Percentiles rank a stretch among this genome's conserved stretches.
Conservation (phyloP, 2,329 filamentous ascomycete species). For the Dactylellina parvicollis region DNA sequence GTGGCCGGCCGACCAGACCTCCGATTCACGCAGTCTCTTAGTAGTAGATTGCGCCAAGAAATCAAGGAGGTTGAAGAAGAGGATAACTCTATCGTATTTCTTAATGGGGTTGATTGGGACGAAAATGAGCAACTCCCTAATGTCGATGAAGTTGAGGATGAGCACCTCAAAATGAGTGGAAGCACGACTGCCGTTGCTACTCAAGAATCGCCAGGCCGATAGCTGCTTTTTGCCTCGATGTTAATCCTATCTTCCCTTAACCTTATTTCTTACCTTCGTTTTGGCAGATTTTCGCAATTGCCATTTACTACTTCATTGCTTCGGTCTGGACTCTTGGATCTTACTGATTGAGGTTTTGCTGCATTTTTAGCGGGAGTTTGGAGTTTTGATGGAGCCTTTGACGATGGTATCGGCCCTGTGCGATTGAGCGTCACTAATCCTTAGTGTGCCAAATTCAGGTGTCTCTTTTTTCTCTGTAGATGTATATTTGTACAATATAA, state of each 20-base stretch:
- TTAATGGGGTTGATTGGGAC: conserved; percentile 41
- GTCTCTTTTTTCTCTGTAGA: too few species aligned
- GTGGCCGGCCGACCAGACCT: conserved; percentile 20
- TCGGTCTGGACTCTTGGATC: background rate
- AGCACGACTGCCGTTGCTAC: conserved; percentile 47
- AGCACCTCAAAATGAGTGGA: conserved; percentile 39
- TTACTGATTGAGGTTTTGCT: background rate
- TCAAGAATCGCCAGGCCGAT: conserved; percentile 36
- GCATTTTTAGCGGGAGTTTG: background rate
- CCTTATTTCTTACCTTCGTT: background rate
- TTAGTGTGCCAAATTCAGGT: too few species aligned
- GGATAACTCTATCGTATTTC: conserved; percentile 27
- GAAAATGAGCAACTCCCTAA: conserved; percentile 45
- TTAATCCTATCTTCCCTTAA: background rate
- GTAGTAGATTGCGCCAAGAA: conserved; percentile 38
- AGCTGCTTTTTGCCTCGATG: background rate
- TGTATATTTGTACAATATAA: too few species aligned
- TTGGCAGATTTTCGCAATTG: background rate
- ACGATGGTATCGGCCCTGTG: too few species aligned
- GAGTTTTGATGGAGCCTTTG: too few species aligned
- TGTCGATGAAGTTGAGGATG: conserved; percentile 36
- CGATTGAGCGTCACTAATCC: too few species aligned
- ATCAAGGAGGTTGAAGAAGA: conserved; percentile 44
- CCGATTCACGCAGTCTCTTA: conserved; percentile 48
- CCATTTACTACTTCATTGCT: background rate